These are phyloP conservation scores for Breviolum minutum DNA, from an alignment of 73 alveolate species.

Conservation along the genomic window DNA sequence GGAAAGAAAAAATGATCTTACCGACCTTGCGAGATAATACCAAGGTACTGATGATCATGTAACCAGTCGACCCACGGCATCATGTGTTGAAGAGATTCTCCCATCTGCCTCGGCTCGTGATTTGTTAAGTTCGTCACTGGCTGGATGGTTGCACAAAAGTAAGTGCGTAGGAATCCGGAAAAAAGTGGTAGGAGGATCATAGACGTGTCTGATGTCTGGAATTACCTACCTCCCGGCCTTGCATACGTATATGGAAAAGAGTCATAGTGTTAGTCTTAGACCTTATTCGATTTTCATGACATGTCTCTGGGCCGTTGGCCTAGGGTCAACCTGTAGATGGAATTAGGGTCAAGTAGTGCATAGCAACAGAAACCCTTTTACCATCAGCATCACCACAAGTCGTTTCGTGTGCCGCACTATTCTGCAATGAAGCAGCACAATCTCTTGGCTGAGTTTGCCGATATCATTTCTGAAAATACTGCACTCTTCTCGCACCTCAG, in stretches of 20 bases:
- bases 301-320: too few relatives aligned
- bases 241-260: not conserved
- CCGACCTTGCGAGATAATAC: not conserved
- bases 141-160: too few relatives aligned
- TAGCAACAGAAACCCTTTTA: not conserved
- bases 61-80: slow-evolving; percentile 45
- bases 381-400: not conserved
- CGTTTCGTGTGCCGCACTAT: not conserved
- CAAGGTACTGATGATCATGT: not conserved
- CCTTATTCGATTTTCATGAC: too few relatives aligned
- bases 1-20: too few relatives aligned
- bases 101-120: not conserved
- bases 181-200: too few relatives aligned
- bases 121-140: too few relatives aligned
- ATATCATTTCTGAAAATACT: slow-evolving; percentile 8
- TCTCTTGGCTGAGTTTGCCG: slow-evolving; percentile 23
- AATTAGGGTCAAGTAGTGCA: not conserved
- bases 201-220: too few relatives aligned
- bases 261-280: not conserved
- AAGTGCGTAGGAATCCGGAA: too few relatives aligned
- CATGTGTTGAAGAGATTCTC: not conserved
- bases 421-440: not conserved
- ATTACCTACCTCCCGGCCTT: too few relatives aligned
- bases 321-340: too few relatives aligned
- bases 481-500: slow-evolving; percentile 56